Evolutionary conservation across 2,329 filamentous ascomycete species (phyloP).

Genomic region (Xylariaceae sp.): DNA sequence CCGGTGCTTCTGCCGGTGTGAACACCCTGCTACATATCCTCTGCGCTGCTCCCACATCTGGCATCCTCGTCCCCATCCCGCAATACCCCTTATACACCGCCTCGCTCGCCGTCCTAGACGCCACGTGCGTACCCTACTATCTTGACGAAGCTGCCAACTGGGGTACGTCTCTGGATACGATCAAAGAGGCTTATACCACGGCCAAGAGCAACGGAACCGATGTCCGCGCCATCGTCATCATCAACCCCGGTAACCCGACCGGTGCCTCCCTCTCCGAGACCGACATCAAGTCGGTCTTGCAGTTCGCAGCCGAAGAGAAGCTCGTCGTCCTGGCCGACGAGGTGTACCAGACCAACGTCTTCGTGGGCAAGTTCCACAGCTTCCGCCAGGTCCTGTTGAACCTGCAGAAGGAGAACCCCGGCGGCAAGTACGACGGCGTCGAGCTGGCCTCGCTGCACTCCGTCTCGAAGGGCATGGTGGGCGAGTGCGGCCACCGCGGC

Average conservation of each 20-base stretch:
- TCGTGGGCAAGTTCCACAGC: constrained; percentile 89
- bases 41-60: constrained; percentile 76
- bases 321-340: constrained; percentile 94
- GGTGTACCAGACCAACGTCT: constrained; percentile 99
- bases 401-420: constrained; percentile 75
- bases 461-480: constrained; percentile 97
- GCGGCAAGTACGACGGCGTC: constrained; percentile 80
- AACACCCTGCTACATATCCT: constrained; percentile 92
- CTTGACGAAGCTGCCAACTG: constrained; percentile 86
- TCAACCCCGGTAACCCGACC: constrained; percentile 98
- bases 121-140: constrained; percentile 89
- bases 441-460: constrained; percentile 93
- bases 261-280: constrained; percentile 81
- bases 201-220: constrained; percentile 80
- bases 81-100: constrained; percentile 99
- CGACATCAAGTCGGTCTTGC: constrained; percentile 83
- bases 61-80: constrained; percentile 91
- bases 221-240: constrained; percentile 91
- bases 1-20: constrained; percentile 90
- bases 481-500: constrained; percentile 96
- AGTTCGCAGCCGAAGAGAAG: constrained; percentile 83
- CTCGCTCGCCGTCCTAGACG: constrained; percentile 83
- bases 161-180: constrained; percentile 84
- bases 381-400: constrained; percentile 90
- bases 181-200: constrained; percentile 74